Evolutionary conservation across 148 eudicot species (phyloP).

Genomic region (Amaranthus palmeri): DNA sequence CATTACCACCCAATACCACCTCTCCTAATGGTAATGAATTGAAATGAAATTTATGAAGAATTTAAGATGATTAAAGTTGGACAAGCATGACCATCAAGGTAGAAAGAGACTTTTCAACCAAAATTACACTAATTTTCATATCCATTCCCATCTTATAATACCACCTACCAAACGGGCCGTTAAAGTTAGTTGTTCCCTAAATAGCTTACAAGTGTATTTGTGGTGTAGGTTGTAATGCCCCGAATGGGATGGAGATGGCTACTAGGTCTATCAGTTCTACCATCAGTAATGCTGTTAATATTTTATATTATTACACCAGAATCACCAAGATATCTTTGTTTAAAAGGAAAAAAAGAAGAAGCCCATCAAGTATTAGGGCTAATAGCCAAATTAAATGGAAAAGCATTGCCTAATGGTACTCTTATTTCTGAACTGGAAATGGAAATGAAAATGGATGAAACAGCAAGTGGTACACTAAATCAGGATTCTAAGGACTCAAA

Average conservation of each 20-base stretch:
- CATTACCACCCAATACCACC: too few species aligned
- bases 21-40: too few species aligned
- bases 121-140: too few species aligned
- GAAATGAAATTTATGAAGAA: too few species aligned
- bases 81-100: too few species aligned
- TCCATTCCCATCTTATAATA: too few species aligned
- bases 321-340: constrained; percentile 16
- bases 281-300: constrained; percentile 4
- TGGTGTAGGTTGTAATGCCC: background rate
- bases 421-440: constrained; percentile 15
- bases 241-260: constrained; percentile 21
- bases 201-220: too few species aligned
- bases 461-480: constrained; percentile 5
- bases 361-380: constrained; percentile 5
- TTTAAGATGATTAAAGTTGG: too few species aligned
- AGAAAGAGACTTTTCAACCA: too few species aligned
- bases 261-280: constrained; percentile 6
- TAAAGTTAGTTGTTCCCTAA: too few species aligned
- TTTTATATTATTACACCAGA: constrained; percentile 9
- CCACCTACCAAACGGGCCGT: too few species aligned
- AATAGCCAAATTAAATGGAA: constrained; percentile 8
- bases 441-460: background rate
- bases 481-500: constrained; percentile 20
- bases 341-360: constrained; percentile 17
- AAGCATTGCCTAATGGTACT: constrained; percentile 8